These are phyloP conservation scores for Gossypium laxum DNA, from an alignment of 441 rosid species.

Conservation along the genomic window DNA sequence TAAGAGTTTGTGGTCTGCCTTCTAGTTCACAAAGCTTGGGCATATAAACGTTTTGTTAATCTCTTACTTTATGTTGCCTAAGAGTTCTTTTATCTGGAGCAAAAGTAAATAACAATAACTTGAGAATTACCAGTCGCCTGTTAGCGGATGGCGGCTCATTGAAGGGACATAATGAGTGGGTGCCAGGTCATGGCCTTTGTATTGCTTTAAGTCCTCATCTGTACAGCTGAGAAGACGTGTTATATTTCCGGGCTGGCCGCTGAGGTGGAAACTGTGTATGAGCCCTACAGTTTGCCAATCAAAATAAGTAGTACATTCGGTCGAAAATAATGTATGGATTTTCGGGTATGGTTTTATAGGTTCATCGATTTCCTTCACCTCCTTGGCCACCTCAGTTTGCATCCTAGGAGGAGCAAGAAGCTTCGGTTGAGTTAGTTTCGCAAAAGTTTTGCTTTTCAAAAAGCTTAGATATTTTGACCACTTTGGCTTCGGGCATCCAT, in stretches of 20 bases:
- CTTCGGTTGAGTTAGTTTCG: slow-evolving; percentile 69
- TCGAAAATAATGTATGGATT: slow-evolving; percentile 87
- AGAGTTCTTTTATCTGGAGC: background rate
- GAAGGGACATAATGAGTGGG: slow-evolving; percentile 97
- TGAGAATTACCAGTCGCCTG: slow-evolving; percentile 78
- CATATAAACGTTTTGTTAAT: background rate
- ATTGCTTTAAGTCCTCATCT: slow-evolving; percentile 67
- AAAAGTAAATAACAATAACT: background rate
- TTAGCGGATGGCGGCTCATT: slow-evolving; percentile 91
- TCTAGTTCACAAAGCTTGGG: background rate
- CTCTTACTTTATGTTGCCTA: slow-evolving; percentile 1
- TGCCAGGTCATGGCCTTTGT: slow-evolving; percentile 81
- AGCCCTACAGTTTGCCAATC: slow-evolving; percentile 99
- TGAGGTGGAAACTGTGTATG: slow-evolving; percentile 74
- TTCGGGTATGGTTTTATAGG: slow-evolving; percentile 46
- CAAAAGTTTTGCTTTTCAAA: slow-evolving; percentile 84
- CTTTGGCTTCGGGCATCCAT: slow-evolving; percentile 75
- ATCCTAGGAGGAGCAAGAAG: slow-evolving; percentile 27
- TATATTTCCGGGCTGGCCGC: slow-evolving; percentile 91
- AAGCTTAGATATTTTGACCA: slow-evolving; percentile 88
- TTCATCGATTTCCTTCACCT: slow-evolving; percentile 31
- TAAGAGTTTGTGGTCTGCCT: background rate
- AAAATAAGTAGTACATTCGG: slow-evolving; percentile 83
- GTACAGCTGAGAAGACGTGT: slow-evolving; percentile 95
- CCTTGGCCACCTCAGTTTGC: slow-evolving; percentile 30